Base-by-base conservation (phyloP, 1,139 yeast species). In the Protomyces macrosporus region DNA sequence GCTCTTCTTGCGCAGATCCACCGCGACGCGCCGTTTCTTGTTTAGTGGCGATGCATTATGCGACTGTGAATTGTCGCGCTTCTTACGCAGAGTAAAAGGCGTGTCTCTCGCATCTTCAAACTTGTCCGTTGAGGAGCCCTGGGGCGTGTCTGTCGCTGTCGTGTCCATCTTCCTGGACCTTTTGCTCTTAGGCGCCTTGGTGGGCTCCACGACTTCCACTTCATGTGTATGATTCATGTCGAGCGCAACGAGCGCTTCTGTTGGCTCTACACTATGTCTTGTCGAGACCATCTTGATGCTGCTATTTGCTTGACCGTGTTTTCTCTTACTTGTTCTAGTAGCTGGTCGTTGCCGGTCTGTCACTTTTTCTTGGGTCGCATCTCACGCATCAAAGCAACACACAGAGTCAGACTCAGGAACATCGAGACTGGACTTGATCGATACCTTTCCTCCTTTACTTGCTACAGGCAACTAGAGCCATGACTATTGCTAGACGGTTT, bases 61-160 rank as follows among this genome's bases (percentile, higher is more conserved):
- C 32, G 39, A 37, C n/a, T 33, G 51, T 1, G 45, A 45, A 0
- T 10, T 9, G 3, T 12, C 9, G 12, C 36, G 23, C 39, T 40
- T 36, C 32, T 52, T 36, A 1, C 62, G 40, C 12, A 51, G 35
- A 12, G 51, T 14, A 12, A 58, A 58, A 9, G 62, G 62, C 23
- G 62, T 58, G 7, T 45, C 62, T 35, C 62, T 23, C 6, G 62
- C 62, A 35, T 58, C 62, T n/a, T 51, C 62, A 16, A 58, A 58
- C 6, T 32, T 30, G 6, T 58, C 56, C 12, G 42, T 45, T 3
- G 60, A 53, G 3, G 53, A 14, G 34, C 42, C 52, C 14, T 12
- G 45, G 33, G 45, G n/a, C 39, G 32, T 40, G 50, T 52, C 62
- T 58, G 42, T n/a, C 40, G 37, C 45, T 51, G 56, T 3, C 45